These are phyloP conservation scores for Colletotrichum tabaci DNA, from an alignment of 2,329 filamentous ascomycete genomes.

Conservation along the genomic window DNA sequence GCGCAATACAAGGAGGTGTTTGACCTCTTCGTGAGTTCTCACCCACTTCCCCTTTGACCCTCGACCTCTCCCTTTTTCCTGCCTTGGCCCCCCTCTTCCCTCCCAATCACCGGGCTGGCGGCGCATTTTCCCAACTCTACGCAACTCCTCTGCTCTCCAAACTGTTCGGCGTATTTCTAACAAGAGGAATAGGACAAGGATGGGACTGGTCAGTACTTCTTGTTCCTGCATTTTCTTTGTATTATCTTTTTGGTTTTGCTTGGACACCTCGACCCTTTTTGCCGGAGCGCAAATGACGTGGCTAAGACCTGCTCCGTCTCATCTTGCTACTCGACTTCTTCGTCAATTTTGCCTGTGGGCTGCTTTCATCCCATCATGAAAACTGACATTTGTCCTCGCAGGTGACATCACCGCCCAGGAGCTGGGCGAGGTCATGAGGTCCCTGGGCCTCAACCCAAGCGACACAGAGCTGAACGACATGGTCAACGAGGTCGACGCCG, in stretches of 20 bases:
- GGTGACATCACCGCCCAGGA: conserved; percentile 95
- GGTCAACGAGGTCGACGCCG: conserved; percentile 94
- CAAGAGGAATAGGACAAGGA: conserved; percentile 80
- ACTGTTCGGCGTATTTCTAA: conserved; percentile 32
- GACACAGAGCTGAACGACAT: conserved; percentile 93
- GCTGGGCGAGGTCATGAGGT: conserved; percentile 91
- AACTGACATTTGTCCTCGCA: conserved; percentile 57
- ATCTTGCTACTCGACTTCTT: conserved; percentile 9
- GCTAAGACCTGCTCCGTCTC: conserved; percentile 36
- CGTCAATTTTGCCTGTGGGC: conserved; percentile 9
- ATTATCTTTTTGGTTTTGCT: not conserved
- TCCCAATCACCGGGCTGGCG: conserved; percentile 18
- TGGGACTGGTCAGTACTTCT: conserved; percentile 81
- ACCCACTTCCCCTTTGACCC: conserved; percentile 5
- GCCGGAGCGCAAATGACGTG: conserved; percentile 10
- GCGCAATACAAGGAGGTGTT: conserved; percentile 99
- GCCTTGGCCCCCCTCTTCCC: not conserved
- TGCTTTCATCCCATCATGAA: conserved; percentile 28
- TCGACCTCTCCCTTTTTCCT: conserved; percentile 21
- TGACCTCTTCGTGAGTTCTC: conserved; percentile 93
- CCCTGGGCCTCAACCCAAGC: conserved; percentile 89
- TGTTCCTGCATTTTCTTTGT: conserved; percentile 16
- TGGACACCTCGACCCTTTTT: conserved; percentile 17
- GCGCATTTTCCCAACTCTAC: conserved; percentile 8
- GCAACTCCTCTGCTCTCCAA: conserved; percentile 4